phyloP scores from a whole-genome alignment of 352 stramenopile species.

The Phytophthora megakarya region DNA sequence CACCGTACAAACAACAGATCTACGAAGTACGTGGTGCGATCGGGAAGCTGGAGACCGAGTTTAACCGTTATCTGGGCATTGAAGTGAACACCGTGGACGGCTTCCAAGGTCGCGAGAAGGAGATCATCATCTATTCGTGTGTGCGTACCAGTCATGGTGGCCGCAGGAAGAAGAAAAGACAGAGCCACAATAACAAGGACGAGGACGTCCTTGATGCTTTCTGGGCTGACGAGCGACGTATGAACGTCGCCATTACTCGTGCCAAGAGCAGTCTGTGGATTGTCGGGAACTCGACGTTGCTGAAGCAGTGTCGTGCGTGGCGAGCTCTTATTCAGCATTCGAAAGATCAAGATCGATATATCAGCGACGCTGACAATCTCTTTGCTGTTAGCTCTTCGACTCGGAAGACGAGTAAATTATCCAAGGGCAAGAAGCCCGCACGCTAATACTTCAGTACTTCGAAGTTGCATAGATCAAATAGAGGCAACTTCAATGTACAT shows the following conservation, averaged over 20 bases:
- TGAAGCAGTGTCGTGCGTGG: conserved; percentile 75
- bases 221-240: conserved; percentile 96
- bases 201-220: conserved; percentile 80
- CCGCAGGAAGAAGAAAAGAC: conserved; percentile 31
- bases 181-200: conserved; percentile 10
- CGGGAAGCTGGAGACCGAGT: conserved; percentile 53
- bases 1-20: conserved; percentile 98
- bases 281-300: conserved; percentile 73
- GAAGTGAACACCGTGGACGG: conserved; percentile 97
- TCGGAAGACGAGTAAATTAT: conserved; percentile 12
- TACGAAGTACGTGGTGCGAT: conserved; percentile 90
- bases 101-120: conserved; percentile 97
- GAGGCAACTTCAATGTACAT: conserved; percentile 25
- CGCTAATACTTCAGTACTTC: no score
- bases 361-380: conserved; percentile 35
- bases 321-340: conserved; percentile 66
- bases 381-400: conserved; percentile 15
- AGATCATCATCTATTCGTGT: conserved; percentile 98
- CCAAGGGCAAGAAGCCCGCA: neutral
- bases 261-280: conserved; percentile 95
- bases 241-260: conserved; percentile 99
- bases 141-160: conserved; percentile 95
- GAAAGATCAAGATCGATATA: conserved; percentile 57
- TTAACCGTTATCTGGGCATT: conserved; percentile 53
- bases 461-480: conserved; percentile 26